phyloP scores from a whole-genome alignment of 768 basidiomycete genomes.

The Boletus patriciae region DNA sequence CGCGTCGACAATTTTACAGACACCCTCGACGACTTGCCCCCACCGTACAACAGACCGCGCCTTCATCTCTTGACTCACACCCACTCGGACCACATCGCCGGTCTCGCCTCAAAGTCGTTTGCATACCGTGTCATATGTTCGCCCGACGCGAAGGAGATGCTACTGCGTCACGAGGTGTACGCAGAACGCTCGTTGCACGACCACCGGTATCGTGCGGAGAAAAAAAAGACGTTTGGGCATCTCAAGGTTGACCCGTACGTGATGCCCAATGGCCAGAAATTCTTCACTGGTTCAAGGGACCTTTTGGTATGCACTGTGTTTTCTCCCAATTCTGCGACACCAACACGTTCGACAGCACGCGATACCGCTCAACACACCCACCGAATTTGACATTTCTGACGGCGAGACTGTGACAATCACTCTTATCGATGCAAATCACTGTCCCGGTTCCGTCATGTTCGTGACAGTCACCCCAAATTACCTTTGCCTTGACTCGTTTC shows the following conservation, averaged over 20 bases:
- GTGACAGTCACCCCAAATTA: slow-evolving; percentile 18
- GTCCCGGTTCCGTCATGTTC: slow-evolving; percentile 91
- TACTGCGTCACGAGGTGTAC: slow-evolving; percentile 74
- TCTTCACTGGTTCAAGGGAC: slow-evolving; percentile 60
- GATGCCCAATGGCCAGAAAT: slow-evolving; percentile 46
- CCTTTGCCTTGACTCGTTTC: background rate
- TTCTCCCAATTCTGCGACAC: background rate
- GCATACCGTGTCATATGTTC: slow-evolving; percentile 75
- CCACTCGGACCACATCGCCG: slow-evolving; percentile 83
- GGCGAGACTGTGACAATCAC: slow-evolving; percentile 69
- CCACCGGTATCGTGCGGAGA: slow-evolving; percentile 32
- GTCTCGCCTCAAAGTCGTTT: slow-evolving; percentile 75
- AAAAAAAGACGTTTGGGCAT: slow-evolving; percentile 60
- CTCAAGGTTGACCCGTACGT: slow-evolving; percentile 56
- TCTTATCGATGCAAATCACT: slow-evolving; percentile 89
- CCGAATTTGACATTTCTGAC: slow-evolving; percentile 53
- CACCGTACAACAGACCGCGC: slow-evolving; percentile 36
- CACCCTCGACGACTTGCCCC: slow-evolving; percentile 35
- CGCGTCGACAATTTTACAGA: slow-evolving; percentile 81
- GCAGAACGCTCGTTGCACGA: slow-evolving; percentile 60
- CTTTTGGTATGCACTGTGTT: slow-evolving; percentile 32
- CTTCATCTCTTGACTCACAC: slow-evolving; percentile 86
- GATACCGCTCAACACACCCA: slow-evolving; percentile 65
- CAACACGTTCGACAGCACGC: slow-evolving; percentile 43
- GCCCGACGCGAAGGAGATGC: slow-evolving; percentile 80